These are phyloP conservation scores for Trichoderma citrinoviride DNA, from an alignment of 2,329 filamentous ascomycete genomes.

Conservation along the genomic window DNA sequence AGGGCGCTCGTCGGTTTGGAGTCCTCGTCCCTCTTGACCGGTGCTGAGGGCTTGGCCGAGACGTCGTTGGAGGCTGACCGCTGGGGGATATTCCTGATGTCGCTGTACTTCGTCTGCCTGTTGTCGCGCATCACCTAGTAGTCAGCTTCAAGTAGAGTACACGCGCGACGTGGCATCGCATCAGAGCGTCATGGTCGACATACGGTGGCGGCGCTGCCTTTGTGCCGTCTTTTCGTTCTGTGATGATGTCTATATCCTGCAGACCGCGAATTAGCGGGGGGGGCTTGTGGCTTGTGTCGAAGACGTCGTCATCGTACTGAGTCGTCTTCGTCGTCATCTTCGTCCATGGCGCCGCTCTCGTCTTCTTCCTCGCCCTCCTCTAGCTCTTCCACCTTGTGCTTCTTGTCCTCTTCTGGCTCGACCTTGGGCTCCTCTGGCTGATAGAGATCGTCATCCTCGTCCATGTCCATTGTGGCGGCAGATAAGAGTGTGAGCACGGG, in stretches of 20 bases:
- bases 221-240: constrained; percentile 62
- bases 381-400: constrained; percentile 50
- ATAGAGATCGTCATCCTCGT: constrained; percentile 68
- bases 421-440: constrained; percentile 55
- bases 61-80: constrained; percentile 54
- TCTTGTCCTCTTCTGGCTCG: constrained; percentile 34
- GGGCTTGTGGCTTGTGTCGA: neutral
- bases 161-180: neutral
- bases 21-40: constrained; percentile 47
- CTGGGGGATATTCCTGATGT: constrained; percentile 64
- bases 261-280: neutral
- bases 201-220: constrained; percentile 59
- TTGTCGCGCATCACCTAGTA: neutral
- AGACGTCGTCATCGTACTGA: neutral
- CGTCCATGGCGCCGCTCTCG: constrained; percentile 58
- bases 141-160: neutral
- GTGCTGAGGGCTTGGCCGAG: constrained; percentile 43
- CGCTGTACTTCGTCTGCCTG: constrained; percentile 61
- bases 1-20: constrained; percentile 33
- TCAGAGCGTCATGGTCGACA: constrained; percentile 29
- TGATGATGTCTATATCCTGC: constrained; percentile 67
- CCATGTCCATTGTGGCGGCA: constrained; percentile 55
- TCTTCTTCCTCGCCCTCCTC: constrained; percentile 66
- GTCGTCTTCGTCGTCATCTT: constrained; percentile 50
- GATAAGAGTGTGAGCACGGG: neutral